A percentile compares a stretch with the other conserved stretches of the same genome.
Conservation (phyloP, 1,139 yeast genomes). For the Taiozyma sp. region DNA sequence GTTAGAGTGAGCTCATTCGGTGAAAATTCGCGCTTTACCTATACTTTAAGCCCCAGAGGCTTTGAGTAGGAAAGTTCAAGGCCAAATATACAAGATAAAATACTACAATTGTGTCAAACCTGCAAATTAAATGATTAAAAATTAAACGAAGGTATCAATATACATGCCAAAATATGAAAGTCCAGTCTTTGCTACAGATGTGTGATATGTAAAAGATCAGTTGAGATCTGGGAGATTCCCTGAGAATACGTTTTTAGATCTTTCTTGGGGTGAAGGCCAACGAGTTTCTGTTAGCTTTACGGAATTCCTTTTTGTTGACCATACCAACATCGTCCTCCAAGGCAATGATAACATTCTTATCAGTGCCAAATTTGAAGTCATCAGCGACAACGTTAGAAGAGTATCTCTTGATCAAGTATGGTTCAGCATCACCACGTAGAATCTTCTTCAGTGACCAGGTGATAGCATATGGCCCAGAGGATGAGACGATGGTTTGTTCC, state of each 20-base stretch:
- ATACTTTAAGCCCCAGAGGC: conserved; percentile 3
- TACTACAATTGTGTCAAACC: neutral
- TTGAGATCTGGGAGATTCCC: neutral
- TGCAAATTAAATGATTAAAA: conserved; percentile 5
- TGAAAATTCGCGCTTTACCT: neutral
- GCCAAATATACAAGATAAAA: too few relatives aligned
- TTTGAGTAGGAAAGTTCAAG: neutral
- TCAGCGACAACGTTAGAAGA: conserved; percentile 65
- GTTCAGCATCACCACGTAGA: conserved; percentile 46
- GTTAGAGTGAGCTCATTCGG: conserved; percentile 35
- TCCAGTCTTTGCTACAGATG: neutral
- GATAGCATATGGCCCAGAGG: conserved; percentile 77
- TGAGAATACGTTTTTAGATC: neutral
- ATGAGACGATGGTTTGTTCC: conserved; percentile 71
- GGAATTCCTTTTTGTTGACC: conserved; percentile 53
- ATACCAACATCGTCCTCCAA: conserved; percentile 23
- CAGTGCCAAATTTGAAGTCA: conserved; percentile 72
- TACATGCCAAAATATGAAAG: neutral
- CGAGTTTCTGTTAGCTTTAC: conserved; percentile 48
- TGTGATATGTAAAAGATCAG: neutral
- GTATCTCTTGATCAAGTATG: conserved; percentile 64
- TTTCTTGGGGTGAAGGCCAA: conserved; percentile 23
- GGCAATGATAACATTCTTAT: conserved; percentile 57
- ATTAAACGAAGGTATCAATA: neutral
- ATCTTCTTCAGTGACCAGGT: conserved; percentile 73